A percentile compares a stretch with the other conserved stretches of the same genome.
These are phyloP conservation scores for Claviceps quebecensis DNA, from an alignment of 2,329 filamentous ascomycete species.

Conservation along the genomic window DNA sequence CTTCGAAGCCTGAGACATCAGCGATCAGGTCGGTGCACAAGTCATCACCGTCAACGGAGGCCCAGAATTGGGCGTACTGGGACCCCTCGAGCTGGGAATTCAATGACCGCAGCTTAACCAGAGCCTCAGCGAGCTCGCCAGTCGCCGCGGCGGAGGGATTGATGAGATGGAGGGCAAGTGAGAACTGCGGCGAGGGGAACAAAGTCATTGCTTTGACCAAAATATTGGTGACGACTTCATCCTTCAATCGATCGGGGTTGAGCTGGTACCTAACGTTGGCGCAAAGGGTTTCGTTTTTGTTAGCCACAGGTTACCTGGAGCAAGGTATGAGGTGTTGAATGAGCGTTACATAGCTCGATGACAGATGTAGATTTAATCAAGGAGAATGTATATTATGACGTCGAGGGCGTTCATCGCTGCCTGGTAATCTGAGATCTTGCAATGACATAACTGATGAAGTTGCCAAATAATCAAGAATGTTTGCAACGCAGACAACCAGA, in stretches of 20 bases:
- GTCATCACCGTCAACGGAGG: conserved; percentile 81
- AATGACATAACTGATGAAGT: conserved; percentile 54
- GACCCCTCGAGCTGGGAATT: conserved; percentile 81
- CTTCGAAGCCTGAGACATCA: conserved; percentile 90
- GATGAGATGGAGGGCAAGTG: conserved; percentile 84
- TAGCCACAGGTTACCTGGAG: neutral
- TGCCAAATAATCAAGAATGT: conserved; percentile 7
- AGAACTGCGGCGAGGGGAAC: conserved; percentile 93
- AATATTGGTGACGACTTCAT: conserved; percentile 97
- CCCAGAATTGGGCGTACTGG: conserved; percentile 88
- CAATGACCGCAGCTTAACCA: conserved; percentile 72
- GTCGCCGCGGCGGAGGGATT: conserved; percentile 57
- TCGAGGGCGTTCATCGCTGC: conserved; percentile 33
- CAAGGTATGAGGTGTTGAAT: neutral
- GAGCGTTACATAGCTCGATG: neutral
- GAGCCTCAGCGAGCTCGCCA: conserved; percentile 73
- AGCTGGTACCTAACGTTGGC: conserved; percentile 75
- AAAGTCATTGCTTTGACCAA: conserved; percentile 95
- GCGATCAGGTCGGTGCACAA: conserved; percentile 90
- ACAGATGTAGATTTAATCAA: conserved; percentile 37
- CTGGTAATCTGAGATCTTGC: conserved; percentile 99
- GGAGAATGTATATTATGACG: conserved; percentile 37
- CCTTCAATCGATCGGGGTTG: conserved; percentile 93
- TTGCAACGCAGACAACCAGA: neutral
- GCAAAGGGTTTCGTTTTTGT: neutral